phyloP scores from a whole-genome alignment of 2,329 filamentous ascomycete species.

The Cytospora leucostoma region DNA sequence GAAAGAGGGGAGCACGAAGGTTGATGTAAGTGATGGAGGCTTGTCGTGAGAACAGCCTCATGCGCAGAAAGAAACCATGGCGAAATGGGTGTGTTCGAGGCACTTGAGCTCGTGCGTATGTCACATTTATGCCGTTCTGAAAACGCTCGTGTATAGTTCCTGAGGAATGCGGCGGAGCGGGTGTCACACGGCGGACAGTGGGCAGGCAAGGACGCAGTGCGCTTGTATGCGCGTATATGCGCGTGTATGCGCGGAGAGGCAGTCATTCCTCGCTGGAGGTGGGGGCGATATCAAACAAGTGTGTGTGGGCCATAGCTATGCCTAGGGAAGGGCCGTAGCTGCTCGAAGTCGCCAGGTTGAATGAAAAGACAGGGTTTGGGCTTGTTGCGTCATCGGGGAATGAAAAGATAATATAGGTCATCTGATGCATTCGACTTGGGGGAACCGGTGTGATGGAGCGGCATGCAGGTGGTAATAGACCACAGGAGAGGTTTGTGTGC shows the following conservation, averaged over 20 bases:
- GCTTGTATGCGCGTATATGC: background rate
- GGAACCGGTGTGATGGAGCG: slow-evolving; percentile 17
- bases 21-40: background rate
- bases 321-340: background rate
- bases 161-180: background rate
- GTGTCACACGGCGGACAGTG: background rate
- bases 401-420: slow-evolving; percentile 8
- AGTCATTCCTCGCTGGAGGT: background rate
- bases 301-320: background rate
- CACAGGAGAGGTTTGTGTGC: background rate
- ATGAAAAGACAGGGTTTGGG: background rate
- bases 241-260: background rate
- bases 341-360: too few species aligned
- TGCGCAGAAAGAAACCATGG: background rate
- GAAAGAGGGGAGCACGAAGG: background rate
- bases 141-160: background rate
- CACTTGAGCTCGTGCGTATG: background rate
- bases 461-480: slow-evolving; percentile 7
- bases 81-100: background rate
- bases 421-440: slow-evolving; percentile 2
- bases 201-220: background rate
- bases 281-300: background rate
- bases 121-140: background rate
- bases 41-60: background rate
- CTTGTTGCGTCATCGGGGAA: slow-evolving; percentile 2